A percentile compares a stretch with the other conserved stretches of the same genome.
phyloP scores from a whole-genome alignment of 2,329 filamentous ascomycete genomes.

The Ceratocystis eucalypticola region DNA sequence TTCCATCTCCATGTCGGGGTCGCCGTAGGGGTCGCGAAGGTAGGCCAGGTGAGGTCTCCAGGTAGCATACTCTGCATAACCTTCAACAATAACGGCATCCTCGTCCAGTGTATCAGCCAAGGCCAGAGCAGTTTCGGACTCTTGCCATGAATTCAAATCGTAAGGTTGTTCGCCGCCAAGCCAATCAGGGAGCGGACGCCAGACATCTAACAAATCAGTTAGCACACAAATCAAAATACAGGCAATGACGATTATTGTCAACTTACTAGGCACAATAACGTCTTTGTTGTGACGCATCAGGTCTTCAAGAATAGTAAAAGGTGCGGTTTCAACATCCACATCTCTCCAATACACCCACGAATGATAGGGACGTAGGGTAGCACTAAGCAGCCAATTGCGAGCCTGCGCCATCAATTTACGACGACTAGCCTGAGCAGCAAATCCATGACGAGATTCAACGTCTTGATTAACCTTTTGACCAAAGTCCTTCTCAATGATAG shows the following conservation, averaged over 20 bases:
- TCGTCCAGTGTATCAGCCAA: slow-evolving; percentile 92
- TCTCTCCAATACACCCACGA: slow-evolving; percentile 99
- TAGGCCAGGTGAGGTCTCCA: slow-evolving; percentile 97
- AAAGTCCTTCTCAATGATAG: slow-evolving; percentile 97
- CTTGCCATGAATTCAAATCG: slow-evolving; percentile 97
- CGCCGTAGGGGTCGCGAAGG: slow-evolving; percentile 87
- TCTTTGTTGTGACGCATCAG: slow-evolving; percentile 98
- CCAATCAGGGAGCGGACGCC: slow-evolving; percentile 97
- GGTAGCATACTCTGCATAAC: slow-evolving; percentile 96
- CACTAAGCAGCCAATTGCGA: slow-evolving; percentile 90
- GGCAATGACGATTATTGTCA: neutral
- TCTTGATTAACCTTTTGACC: slow-evolving; percentile 96
- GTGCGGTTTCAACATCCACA: slow-evolving; percentile 94
- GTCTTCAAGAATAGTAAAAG: slow-evolving; percentile 92
- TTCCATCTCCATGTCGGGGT: slow-evolving; percentile 99
- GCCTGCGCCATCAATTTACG: slow-evolving; percentile 97
- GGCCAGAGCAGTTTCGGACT: slow-evolving; percentile 89
- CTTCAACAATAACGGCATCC: slow-evolving; percentile 96
- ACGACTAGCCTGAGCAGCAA: slow-evolving; percentile 84
- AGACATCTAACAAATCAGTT: slow-evolving; percentile 55
- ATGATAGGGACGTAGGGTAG: slow-evolving; percentile 82
- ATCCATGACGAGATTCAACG: slow-evolving; percentile 92
- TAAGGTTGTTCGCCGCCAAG: slow-evolving; percentile 96
- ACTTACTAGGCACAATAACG: slow-evolving; percentile 92
- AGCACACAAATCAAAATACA: neutral